Conservation (phyloP, 108 stramenopile species). For the Nitzschia sp. region DNA sequence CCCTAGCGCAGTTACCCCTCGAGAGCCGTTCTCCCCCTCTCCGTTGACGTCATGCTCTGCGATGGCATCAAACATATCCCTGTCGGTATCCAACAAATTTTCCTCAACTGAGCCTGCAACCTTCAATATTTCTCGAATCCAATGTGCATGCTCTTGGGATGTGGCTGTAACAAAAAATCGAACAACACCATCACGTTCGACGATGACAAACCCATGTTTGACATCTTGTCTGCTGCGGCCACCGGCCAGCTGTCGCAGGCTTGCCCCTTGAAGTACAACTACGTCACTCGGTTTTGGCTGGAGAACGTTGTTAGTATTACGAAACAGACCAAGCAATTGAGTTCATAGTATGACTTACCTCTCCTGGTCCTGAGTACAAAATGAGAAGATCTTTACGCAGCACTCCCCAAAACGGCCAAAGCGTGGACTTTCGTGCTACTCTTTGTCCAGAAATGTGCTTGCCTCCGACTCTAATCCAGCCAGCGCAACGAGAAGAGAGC, state of each 20-base stretch:
- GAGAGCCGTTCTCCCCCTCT: not conserved
- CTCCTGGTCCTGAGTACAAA: constrained; percentile 44
- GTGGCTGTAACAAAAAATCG: constrained; percentile 35
- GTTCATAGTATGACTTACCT: constrained; percentile 19
- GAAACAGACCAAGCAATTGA: not conserved
- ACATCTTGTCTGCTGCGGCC: constrained; percentile 42
- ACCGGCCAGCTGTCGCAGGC: constrained; percentile 49
- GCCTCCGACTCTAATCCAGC: constrained; percentile 73
- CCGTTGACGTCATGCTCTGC: constrained; percentile 1
- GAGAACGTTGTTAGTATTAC: not conserved
- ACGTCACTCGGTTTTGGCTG: constrained; percentile 51
- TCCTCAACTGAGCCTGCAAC: not conserved
- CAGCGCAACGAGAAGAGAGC: constrained; percentile 44
- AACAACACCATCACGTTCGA: constrained; percentile 37
- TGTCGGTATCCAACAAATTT: not conserved
- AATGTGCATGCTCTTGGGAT: constrained; percentile 37
- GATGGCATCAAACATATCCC: not conserved
- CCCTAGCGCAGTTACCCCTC: constrained; percentile 4
- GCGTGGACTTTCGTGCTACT: constrained; percentile 46
- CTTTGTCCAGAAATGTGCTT: constrained; percentile 42
- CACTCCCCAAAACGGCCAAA: constrained; percentile 67
- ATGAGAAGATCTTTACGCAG: constrained; percentile 53
- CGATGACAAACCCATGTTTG: constrained; percentile 48
- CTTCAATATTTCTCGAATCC: constrained; percentile 36
- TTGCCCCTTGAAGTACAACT: constrained; percentile 47